Evolutionary conservation across 108 stramenopile species (phyloP).

Genomic region (Aurantiochytrium sp.): DNA sequence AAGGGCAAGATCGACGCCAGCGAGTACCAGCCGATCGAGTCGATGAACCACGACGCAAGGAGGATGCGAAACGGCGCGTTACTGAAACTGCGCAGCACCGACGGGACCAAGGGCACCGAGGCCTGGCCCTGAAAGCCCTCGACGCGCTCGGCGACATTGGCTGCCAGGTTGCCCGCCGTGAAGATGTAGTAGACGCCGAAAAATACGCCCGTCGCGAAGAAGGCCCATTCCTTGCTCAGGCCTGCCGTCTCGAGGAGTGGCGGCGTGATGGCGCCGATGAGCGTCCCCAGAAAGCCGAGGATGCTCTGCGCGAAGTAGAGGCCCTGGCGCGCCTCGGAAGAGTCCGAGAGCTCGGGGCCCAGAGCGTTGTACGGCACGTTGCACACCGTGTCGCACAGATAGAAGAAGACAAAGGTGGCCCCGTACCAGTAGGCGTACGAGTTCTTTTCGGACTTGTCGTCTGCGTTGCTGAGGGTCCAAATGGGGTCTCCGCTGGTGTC

Average conservation of each 20-base stretch:
- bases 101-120: slow-evolving; percentile 29
- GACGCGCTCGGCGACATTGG: not conserved
- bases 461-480: not conserved
- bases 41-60: slow-evolving; percentile 33
- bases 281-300: slow-evolving; percentile 33
- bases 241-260: slow-evolving; percentile 24
- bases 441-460: not conserved
- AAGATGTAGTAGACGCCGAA: not conserved
- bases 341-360: slow-evolving; percentile 39
- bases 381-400: slow-evolving; percentile 37
- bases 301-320: slow-evolving; percentile 35
- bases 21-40: slow-evolving; percentile 33
- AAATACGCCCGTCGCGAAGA: not conserved
- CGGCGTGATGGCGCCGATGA: slow-evolving; percentile 35
- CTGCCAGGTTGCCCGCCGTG: not conserved
- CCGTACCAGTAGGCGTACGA: slow-evolving; percentile 38
- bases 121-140: slow-evolving; percentile 3
- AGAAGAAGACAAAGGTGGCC: slow-evolving; percentile 36
- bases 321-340: slow-evolving; percentile 22
- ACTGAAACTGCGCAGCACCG: slow-evolving; percentile 28
- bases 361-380: slow-evolving; percentile 43
- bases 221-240: slow-evolving; percentile 23
- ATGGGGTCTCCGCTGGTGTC: not conserved
- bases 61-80: slow-evolving; percentile 34
- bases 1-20: slow-evolving; percentile 35